A percentile compares a stretch with the other conserved stretches of the same genome.
Evolutionary conservation across 2,329 filamentous ascomycete genomes (phyloP).

Genomic region (Ascochyta rabiei): DNA sequence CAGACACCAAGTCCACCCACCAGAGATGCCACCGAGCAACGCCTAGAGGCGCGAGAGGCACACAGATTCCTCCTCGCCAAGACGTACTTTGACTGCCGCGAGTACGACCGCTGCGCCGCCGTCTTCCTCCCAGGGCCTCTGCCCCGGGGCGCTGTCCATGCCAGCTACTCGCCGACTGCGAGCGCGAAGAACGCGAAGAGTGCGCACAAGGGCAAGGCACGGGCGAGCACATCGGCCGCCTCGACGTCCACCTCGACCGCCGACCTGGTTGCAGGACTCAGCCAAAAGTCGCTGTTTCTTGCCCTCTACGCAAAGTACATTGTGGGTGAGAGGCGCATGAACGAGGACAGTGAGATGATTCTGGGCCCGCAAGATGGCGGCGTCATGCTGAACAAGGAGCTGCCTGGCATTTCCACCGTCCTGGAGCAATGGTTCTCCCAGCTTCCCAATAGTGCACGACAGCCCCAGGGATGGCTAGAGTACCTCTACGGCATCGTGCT

Average conservation of each 20-base stretch:
- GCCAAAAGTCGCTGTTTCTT: conserved; percentile 91
- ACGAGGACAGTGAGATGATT: conserved; percentile 97
- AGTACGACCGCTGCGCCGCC: conserved; percentile 91
- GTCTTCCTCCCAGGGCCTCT: conserved; percentile 85
- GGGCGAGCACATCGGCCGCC: conserved; percentile 48
- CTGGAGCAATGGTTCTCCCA: conserved; percentile 82
- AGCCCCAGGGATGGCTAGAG: conserved; percentile 90
- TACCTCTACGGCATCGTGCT: conserved; percentile 91
- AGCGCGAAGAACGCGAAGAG: conserved; percentile 37
- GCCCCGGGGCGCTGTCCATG: conserved; percentile 67
- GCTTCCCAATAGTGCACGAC: conserved; percentile 62
- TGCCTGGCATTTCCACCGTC: conserved; percentile 74
- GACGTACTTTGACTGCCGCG: conserved; percentile 91
- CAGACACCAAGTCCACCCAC: conserved; percentile 56
- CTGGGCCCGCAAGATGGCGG: conserved; percentile 91
- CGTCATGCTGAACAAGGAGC: conserved; percentile 81
- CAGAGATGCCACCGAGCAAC: conserved; percentile 72
- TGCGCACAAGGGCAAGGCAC: conserved; percentile 65
- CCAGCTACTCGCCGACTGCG: conserved; percentile 47
- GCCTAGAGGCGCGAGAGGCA: conserved; percentile 78
- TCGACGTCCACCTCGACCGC: conserved; percentile 29
- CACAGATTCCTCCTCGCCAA: conserved; percentile 89
- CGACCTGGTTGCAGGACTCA: conserved; percentile 61
- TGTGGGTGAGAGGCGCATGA: conserved; percentile 92
- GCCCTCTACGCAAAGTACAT: conserved; percentile 92